phyloP scores from a whole-genome alignment of 768 basidiomycete genomes.

The Antrodiella citrinella region DNA sequence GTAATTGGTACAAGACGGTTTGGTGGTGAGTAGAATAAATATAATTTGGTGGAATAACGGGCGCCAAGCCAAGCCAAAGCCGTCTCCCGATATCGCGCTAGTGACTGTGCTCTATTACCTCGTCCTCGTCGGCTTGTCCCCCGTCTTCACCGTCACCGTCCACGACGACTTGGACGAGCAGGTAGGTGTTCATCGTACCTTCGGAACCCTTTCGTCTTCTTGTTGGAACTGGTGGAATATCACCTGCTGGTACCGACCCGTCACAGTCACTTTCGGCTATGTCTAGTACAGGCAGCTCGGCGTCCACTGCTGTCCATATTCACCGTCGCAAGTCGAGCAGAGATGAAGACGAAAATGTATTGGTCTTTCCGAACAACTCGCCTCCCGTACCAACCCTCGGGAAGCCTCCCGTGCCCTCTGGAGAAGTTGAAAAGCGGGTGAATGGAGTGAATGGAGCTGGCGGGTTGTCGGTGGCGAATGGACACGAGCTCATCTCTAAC shows the following conservation, averaged over 20 bases:
- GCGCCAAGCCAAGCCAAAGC: too few species aligned
- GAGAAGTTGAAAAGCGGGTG: conserved; percentile 6
- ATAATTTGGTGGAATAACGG: too few species aligned
- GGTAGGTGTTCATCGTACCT: not conserved
- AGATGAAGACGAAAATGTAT: conserved; percentile 24
- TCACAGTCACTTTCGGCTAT: not conserved
- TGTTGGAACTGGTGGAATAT: too few species aligned
- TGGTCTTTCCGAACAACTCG: conserved; percentile 13
- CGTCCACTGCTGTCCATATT: conserved; percentile 11
- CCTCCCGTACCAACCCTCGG: conserved; percentile 8
- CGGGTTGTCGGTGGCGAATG: not conserved
- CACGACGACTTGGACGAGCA: not conserved
- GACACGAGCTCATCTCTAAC: not conserved
- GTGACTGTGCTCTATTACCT: too few species aligned
- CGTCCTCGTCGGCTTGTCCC: not conserved
- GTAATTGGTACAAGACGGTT: too few species aligned
- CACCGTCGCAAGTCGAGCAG: conserved; percentile 30
- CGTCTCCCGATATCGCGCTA: too few species aligned
- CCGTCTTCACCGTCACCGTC: not conserved
- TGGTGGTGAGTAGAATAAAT: too few species aligned
- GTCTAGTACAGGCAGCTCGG: not conserved
- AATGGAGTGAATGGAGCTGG: conserved; percentile 1
- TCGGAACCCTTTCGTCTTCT: too few species aligned
- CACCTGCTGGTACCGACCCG: not conserved
- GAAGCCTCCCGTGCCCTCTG: conserved; percentile 6